phyloP scores from a whole-genome alignment of 1,284 basidiomycete species.

The Trichosporon inkin region DNA sequence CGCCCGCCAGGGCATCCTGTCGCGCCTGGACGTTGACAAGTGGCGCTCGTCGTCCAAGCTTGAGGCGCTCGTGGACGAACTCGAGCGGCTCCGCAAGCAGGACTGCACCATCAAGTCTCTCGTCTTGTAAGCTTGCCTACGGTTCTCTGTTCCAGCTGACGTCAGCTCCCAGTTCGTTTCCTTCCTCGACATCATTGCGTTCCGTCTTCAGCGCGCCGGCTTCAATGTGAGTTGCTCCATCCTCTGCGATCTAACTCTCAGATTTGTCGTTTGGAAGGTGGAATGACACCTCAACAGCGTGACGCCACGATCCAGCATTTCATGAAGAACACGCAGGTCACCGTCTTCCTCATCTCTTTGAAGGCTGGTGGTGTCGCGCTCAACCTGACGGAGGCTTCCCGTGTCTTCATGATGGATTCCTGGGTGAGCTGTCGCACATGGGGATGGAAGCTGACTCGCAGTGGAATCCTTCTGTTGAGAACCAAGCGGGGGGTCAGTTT shows the following conservation, averaged over 20 bases:
- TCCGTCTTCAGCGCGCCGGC: constrained; percentile 83
- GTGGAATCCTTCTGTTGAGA: constrained; percentile 70
- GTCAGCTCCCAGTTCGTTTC: constrained; percentile 42
- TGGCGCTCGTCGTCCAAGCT: constrained; percentile 97
- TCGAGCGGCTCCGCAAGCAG: constrained; percentile 73
- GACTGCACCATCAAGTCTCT: constrained; percentile 94
- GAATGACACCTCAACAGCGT: constrained; percentile 93
- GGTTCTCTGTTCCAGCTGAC: neutral
- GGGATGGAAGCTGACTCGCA: neutral
- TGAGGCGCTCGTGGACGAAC: constrained; percentile 91
- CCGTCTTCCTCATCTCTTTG: constrained; percentile 88
- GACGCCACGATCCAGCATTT: constrained; percentile 93
- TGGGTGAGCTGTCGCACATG: constrained; percentile 23
- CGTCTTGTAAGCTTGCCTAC: constrained; percentile 63
- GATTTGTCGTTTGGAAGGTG: constrained; percentile 92
- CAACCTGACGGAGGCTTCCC: constrained; percentile 86
- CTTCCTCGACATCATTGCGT: constrained; percentile 75
- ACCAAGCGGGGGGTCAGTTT: constrained; percentile 56
- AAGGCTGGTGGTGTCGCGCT: constrained; percentile 92
- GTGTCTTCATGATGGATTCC: constrained; percentile 65
- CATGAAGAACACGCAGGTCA: constrained; percentile 90
- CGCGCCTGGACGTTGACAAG: constrained; percentile 76
- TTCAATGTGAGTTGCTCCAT: constrained; percentile 61
- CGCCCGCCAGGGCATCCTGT: constrained; percentile 85
- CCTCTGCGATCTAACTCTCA: constrained; percentile 41